phyloP scores from a whole-genome alignment of 805 yeast species.

The Candida sithepensis region DNA sequence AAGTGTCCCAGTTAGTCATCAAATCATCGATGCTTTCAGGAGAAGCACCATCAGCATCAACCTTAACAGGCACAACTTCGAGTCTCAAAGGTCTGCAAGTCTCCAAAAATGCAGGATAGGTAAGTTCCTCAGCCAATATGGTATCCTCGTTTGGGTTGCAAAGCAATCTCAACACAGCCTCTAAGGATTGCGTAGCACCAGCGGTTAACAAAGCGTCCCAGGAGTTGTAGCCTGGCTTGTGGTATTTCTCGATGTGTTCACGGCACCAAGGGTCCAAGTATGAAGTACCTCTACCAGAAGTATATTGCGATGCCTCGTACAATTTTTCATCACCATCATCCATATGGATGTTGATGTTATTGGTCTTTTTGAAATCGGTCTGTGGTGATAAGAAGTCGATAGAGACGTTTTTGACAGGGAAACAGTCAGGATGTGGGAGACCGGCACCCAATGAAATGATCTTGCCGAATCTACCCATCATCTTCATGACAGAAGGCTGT shows the following conservation, averaged over 20 bases:
- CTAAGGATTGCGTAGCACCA: slow-evolving; percentile 93
- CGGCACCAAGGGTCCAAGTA: slow-evolving; percentile 39
- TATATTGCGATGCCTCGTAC: slow-evolving; percentile 50
- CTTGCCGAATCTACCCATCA: slow-evolving; percentile 22
- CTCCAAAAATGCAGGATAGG: slow-evolving; percentile 83
- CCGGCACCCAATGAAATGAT: slow-evolving; percentile 56
- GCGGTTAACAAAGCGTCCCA: slow-evolving; percentile 72
- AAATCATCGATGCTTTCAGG: slow-evolving; percentile 65
- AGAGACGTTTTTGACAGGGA: slow-evolving; percentile 39
- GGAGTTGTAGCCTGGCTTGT: slow-evolving; percentile 44
- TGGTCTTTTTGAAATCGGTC: slow-evolving; percentile 40
- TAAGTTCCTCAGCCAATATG: slow-evolving; percentile 76
- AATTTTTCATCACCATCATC: slow-evolving; percentile 28
- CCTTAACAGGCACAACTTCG: slow-evolving; percentile 63
- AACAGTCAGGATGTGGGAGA: slow-evolving; percentile 48
- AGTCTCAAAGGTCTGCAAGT: slow-evolving; percentile 73
- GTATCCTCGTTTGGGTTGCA: slow-evolving; percentile 69
- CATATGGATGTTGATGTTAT: slow-evolving; percentile 29
- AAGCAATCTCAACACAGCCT: slow-evolving; percentile 74
- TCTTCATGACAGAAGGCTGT: slow-evolving; percentile 27
- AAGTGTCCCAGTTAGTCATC: slow-evolving; percentile 59
- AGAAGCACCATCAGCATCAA: slow-evolving; percentile 75
- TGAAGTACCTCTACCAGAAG: slow-evolving; percentile 44
- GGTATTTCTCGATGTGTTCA: slow-evolving; percentile 41
- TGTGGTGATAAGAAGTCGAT: slow-evolving; percentile 36